Evolutionary conservation across 169 alveolate genomes (phyloP), one percentile per base, ranked within the genome.

Genomic region (Amoebophrya sp.): DNA sequence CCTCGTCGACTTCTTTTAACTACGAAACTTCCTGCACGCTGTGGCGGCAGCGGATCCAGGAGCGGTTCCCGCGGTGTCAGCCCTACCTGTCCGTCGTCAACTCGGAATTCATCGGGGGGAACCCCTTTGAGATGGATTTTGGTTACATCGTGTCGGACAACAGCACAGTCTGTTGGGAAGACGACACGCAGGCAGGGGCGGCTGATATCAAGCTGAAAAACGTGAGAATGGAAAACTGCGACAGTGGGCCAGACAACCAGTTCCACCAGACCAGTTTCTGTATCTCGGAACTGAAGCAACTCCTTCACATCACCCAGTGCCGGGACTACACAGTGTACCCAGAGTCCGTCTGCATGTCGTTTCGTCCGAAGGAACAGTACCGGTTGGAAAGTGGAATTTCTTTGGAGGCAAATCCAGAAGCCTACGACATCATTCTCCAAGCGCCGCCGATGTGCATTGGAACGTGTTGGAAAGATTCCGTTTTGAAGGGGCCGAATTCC

Each of bases 281-380:
- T 25, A 3, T 66, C 83, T 12, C 83, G 83, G 83, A 66, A 0
- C 18, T 66, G 83, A 66, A 66, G 83, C 1, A n/a, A 25, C 29
- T 66, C 35, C 35, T 66, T 2, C 83, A 66, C 83, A 25, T 66
- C 35, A n/a, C 83, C 32, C 32, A 3, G 29, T 66, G 83, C 83
- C 83, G 83, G 7, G 83, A 66, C 83, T 66, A 66, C 83, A 66
- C 83, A 25, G 83, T 66, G 83, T 66, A 66, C 18, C 83, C 83
- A 25, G 83, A 66, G 18, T 2, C 32, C 10, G 83, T 66, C 83
- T 66, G 83, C 83, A 41, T 41, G 54, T n/a, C n/a, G n/a, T n/a
- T n/a, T n/a, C n/a, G n/a, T n/a, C n/a, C n/a, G n/a, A n/a, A n/a
- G n/a, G n/a, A n/a, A n/a, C n/a, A n/a, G n/a, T n/a, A n/a, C n/a